Conservation (phyloP, 495 filamentous ascomycete species). For the Aspergillus hancockii region DNA sequence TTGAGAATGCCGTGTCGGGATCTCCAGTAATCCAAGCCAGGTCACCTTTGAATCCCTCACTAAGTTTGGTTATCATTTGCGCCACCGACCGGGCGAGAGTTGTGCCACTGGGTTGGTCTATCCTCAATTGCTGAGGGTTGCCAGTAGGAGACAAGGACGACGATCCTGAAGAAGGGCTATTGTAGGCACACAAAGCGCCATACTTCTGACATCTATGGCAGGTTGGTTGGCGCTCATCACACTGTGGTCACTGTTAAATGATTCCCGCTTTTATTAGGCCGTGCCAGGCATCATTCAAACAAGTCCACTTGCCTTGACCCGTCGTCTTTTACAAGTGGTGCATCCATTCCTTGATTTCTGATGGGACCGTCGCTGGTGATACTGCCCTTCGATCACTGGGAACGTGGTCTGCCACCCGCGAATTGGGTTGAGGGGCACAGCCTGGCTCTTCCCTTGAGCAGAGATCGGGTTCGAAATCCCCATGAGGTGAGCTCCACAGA, state of each 20-base stretch:
- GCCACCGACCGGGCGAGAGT: too few species aligned
- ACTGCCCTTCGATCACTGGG: constrained; percentile 9
- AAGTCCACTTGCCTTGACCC: constrained; percentile 33
- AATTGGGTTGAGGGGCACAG: too few species aligned
- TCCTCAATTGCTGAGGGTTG: neutral
- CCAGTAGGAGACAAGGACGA: neutral
- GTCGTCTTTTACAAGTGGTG: constrained; percentile 33
- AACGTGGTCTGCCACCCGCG: constrained; percentile 25
- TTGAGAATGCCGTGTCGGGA: constrained; percentile 9
- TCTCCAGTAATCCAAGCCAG: too few species aligned
- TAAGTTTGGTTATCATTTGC: too few species aligned
- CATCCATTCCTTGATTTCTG: constrained; percentile 38
- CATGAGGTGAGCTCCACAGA: too few species aligned
- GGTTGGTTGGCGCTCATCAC: constrained; percentile 36
- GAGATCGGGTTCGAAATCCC: too few species aligned
- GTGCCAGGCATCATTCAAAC: neutral
- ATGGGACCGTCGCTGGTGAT: constrained; percentile 28
- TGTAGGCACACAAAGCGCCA: constrained; percentile 31
- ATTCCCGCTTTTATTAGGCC: neutral
- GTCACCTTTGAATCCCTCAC: too few species aligned
- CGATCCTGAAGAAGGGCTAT: neutral
- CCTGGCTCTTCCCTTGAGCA: too few species aligned
- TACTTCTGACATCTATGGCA: constrained; percentile 35
- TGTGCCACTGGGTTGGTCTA: too few species aligned
- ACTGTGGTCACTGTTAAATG: constrained; percentile 18